A percentile compares a stretch with the other conserved stretches of the same genome.
These are phyloP conservation scores for Chaetomiaceae sp. DNA, from an alignment of 2,329 filamentous ascomycete genomes.

Conservation along the genomic window DNA sequence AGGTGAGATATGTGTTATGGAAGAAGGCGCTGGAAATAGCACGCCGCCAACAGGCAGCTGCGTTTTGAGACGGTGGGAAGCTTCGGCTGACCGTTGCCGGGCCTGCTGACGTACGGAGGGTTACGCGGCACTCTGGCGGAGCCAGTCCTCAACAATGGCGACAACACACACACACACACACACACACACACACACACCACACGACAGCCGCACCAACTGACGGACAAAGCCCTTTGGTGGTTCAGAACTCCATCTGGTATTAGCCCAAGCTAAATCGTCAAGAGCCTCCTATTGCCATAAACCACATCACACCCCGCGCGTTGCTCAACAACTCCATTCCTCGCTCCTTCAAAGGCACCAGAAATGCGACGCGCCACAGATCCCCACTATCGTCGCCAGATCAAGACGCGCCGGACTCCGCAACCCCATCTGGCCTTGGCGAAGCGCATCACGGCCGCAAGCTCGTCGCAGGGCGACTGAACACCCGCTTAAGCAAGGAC, in stretches of 20 bases:
- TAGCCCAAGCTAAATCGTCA: constrained; percentile 10
- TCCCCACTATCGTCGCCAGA: not conserved
- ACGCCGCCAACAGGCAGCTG: constrained; percentile 8
- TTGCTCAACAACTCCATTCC: no score
- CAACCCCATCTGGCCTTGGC: not conserved
- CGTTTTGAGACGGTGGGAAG: not conserved
- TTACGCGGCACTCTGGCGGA: constrained; percentile 14
- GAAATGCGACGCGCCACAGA: not conserved
- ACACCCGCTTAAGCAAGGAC: constrained; percentile 57
- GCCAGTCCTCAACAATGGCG: not conserved
- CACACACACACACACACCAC: not conserved
- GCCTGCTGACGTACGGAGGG: constrained; percentile 10
- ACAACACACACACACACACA: not conserved
- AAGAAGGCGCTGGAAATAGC: not conserved
- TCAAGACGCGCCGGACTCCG: not conserved
- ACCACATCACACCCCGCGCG: not conserved
- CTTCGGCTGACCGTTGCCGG: not conserved
- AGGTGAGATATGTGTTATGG: constrained; percentile 3
- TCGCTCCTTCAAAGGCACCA: not conserved
- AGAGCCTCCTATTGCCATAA: constrained; percentile 1
- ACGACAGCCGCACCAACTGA: not conserved
- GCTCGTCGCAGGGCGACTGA: not conserved
- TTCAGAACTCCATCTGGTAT: constrained; percentile 10
- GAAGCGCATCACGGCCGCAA: not conserved
- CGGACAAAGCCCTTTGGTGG: not conserved